These are phyloP conservation scores for Panicum hallii DNA, from an alignment of 202 grass and related monocot genomes.

Conservation along the genomic window DNA sequence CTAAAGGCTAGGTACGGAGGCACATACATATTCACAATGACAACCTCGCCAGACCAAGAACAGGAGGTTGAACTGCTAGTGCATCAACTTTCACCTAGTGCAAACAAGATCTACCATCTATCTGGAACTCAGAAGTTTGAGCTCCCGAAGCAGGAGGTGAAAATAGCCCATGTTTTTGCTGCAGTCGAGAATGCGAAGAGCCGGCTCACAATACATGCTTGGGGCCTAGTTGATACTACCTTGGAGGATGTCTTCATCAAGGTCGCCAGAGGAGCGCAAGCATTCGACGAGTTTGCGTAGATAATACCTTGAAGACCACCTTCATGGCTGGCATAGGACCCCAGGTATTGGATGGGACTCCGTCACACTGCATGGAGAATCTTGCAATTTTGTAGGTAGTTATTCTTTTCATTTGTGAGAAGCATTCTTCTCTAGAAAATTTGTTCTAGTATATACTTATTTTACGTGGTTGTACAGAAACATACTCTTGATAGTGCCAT, in stretches of 20 bases:
- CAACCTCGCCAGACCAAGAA: constrained; percentile 62
- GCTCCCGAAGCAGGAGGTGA: constrained; percentile 79
- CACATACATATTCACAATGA: constrained; percentile 80
- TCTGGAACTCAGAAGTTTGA: constrained; percentile 94
- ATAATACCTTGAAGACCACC: constrained; percentile 57
- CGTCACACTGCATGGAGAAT: constrained; percentile 20
- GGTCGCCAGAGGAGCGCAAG: constrained; percentile 64
- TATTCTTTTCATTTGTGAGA: constrained; percentile 17
- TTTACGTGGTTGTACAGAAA: constrained; percentile 22
- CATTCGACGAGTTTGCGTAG: constrained; percentile 56
- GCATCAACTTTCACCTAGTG: constrained; percentile 59
- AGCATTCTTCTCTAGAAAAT: constrained; percentile 7
- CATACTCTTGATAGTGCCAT: not conserved
- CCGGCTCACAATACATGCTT: constrained; percentile 66
- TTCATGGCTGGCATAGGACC: constrained; percentile 56
- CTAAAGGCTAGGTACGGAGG: constrained; percentile 81
- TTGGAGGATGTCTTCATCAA: constrained; percentile 97
- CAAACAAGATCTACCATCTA: constrained; percentile 80
- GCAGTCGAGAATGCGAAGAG: constrained; percentile 69
- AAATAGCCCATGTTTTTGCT: constrained; percentile 72
- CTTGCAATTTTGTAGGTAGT: constrained; percentile 20
- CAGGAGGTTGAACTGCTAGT: constrained; percentile 68
- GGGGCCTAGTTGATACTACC: constrained; percentile 87
- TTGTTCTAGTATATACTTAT: not conserved
- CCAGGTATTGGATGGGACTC: constrained; percentile 35